A percentile compares a stretch with the other conserved stretches of the same genome.
Evolutionary conservation across 768 basidiomycete species (phyloP).

Genomic region (Kwoniella sp.): DNA sequence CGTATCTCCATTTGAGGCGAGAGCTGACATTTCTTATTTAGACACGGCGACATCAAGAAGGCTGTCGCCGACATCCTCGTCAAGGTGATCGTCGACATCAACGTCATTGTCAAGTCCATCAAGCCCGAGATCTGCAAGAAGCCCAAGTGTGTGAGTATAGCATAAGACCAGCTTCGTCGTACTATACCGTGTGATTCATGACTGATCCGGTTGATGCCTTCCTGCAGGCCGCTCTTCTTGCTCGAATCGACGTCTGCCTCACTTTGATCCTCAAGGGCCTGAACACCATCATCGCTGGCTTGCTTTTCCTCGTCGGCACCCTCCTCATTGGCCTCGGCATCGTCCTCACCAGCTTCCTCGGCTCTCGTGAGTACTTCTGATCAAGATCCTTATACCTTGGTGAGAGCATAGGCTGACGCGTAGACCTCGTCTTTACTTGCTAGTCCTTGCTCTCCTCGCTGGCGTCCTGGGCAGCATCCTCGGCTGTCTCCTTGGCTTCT

Average conservation of each 20-base stretch:
- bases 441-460: conserved; percentile 20
- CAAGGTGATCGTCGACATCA: conserved; percentile 15
- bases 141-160: conserved; percentile 15
- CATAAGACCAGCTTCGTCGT: not conserved
- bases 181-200: not conserved
- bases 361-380: conserved; percentile 8
- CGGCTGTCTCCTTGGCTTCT: conserved; percentile 7
- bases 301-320: conserved; percentile 9
- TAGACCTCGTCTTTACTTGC: not conserved
- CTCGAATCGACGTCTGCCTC: conserved; percentile 13
- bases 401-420: not conserved
- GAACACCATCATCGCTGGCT: conserved; percentile 7
- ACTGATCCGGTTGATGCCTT: too few species aligned
- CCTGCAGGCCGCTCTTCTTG: conserved; percentile 11
- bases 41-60: conserved; percentile 16
- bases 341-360: conserved; percentile 10
- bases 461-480: conserved; percentile 10
- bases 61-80: conserved; percentile 21
- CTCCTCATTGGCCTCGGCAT: conserved; percentile 11
- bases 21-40: too few species aligned
- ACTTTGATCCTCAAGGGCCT: conserved; percentile 12
- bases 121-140: conserved; percentile 14
- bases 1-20: too few species aligned
- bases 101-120: conserved; percentile 17
- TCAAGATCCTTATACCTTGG: not conserved